Percentiles rank a stretch among this genome's conserved stretches.
Evolutionary conservation across 179 eudicot genomes (phyloP).

Genomic region (Vitellaria paradoxa): DNA sequence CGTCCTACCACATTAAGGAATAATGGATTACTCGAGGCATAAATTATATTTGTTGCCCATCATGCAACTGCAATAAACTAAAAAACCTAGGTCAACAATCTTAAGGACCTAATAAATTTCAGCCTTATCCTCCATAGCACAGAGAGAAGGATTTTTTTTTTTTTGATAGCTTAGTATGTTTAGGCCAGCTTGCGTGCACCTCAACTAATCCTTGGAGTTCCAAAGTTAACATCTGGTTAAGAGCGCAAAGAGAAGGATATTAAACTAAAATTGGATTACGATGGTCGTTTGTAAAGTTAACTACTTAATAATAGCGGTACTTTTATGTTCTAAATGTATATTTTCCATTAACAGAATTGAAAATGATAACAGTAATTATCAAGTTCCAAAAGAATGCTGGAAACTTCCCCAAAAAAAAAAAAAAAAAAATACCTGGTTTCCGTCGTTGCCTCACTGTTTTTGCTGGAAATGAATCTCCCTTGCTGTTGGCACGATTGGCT

Average conservation of each 20-base stretch:
- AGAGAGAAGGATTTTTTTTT: neutral
- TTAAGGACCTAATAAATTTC: neutral
- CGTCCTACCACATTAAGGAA: too few relatives aligned
- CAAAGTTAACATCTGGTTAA: too few relatives aligned
- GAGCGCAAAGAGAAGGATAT: neutral
- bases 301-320: neutral
- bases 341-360: too few relatives aligned
- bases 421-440: conserved; percentile 52
- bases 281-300: neutral
- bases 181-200: too few relatives aligned
- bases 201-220: too few relatives aligned
- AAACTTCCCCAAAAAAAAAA: conserved; percentile 2
- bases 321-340: neutral
- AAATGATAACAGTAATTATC: neutral
- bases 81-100: neutral
- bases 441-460: conserved; percentile 62
- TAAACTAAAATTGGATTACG: neutral
- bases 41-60: neutral
- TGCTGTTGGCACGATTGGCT: conserved; percentile 47
- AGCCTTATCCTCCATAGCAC: neutral
- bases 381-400: neutral
- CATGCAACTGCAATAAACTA: neutral
- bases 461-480: conserved; percentile 46
- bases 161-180: too few relatives aligned
- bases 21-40: too few relatives aligned